Percentiles rank a stretch among this genome's conserved stretches.
phyloP scores from a whole-genome alignment of 78 protist species.

The Dictyostelium intermedium region DNA sequence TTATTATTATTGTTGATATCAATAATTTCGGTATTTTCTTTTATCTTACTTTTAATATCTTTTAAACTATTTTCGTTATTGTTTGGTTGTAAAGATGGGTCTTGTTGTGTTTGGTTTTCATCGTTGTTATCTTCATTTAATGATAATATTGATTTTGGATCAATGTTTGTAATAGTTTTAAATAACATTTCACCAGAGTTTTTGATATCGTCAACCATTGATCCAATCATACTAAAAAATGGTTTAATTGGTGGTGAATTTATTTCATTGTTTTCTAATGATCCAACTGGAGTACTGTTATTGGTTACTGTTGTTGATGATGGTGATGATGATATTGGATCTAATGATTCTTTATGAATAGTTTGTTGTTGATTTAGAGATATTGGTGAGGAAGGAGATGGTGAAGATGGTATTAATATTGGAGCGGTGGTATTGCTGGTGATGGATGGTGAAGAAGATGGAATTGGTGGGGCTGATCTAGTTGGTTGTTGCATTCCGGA shows the following conservation, averaged over 20 bases:
- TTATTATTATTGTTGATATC: too few relatives aligned
- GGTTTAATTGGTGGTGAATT: background rate
- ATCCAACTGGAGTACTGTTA: background rate
- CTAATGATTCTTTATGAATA: background rate
- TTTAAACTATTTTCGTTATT: background rate
- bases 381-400: background rate
- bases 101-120: background rate
- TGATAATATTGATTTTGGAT: background rate
- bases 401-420: background rate
- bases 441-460: background rate
- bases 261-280: background rate
- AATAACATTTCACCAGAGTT: background rate
- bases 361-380: background rate
- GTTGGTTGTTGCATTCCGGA: background rate
- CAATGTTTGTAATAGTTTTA: background rate
- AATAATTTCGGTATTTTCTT: too few relatives aligned
- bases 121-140: background rate
- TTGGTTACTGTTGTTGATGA: background rate
- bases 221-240: background rate
- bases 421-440: too few relatives aligned
- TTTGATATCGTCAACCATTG: conserved; percentile 8
- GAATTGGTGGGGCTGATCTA: background rate
- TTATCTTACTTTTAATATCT: background rate
- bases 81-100: background rate
- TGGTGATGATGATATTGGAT: background rate